These are phyloP conservation scores for Septoria petroselini DNA, from an alignment of 2,329 filamentous ascomycete genomes.

Conservation along the genomic window DNA sequence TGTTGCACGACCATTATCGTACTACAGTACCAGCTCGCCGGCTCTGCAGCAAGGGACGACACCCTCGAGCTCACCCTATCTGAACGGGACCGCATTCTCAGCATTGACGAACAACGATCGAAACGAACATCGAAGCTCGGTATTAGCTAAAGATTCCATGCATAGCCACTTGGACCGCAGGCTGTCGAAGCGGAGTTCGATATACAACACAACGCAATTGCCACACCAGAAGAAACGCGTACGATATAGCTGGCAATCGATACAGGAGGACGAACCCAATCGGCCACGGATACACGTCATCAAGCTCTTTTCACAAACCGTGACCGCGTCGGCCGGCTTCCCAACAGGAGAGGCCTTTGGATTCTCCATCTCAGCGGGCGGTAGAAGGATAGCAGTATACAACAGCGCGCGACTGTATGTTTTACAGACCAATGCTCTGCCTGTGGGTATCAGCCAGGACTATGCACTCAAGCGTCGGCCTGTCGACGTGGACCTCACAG, in stretches of 20 bases:
- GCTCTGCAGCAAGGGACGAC: slow-evolving; percentile 19
- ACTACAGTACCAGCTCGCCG: slow-evolving; percentile 18
- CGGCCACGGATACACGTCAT: slow-evolving; percentile 52
- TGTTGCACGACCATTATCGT: slow-evolving; percentile 28
- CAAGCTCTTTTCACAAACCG: slow-evolving; percentile 77
- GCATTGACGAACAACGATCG: slow-evolving; percentile 15
- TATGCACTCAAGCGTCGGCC: slow-evolving; percentile 76
- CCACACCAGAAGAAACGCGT: slow-evolving; percentile 35
- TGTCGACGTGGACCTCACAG: slow-evolving; percentile 71
- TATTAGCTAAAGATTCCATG: slow-evolving; percentile 23
- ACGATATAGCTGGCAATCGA: slow-evolving; percentile 41
- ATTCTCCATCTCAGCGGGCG: slow-evolving; percentile 73
- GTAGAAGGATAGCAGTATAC: slow-evolving; percentile 72
- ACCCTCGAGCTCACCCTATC: slow-evolving; percentile 12
- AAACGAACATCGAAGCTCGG: slow-evolving; percentile 15
- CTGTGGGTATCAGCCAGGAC: slow-evolving; percentile 63
- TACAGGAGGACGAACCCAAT: slow-evolving; percentile 39
- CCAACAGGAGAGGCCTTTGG: slow-evolving; percentile 73
- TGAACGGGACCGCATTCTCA: slow-evolving; percentile 11
- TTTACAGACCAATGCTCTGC: slow-evolving; percentile 61
- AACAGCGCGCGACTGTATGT: slow-evolving; percentile 84
- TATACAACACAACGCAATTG: slow-evolving; percentile 31
- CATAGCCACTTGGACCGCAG: slow-evolving; percentile 18
- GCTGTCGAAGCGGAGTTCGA: slow-evolving; percentile 23
- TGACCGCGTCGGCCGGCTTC: slow-evolving; percentile 69